Conservation (phyloP, 768 basidiomycete genomes). For the Mycena chlorophos region DNA sequence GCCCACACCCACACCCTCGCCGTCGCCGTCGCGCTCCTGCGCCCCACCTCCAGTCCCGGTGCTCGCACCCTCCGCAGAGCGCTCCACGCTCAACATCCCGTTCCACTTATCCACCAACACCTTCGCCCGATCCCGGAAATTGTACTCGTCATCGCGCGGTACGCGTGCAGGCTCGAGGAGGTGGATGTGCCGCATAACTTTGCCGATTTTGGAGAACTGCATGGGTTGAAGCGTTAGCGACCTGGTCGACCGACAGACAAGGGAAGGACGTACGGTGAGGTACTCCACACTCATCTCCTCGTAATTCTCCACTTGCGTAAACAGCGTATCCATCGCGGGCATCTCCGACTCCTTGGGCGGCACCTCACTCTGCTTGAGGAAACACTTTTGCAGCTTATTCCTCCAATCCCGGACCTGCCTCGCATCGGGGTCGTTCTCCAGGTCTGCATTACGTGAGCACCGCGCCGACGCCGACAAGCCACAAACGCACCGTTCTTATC, state of each 20-base stretch:
- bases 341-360: constrained; percentile 73
- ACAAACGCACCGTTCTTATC: too few relatives aligned
- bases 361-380: constrained; percentile 69
- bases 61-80: too few relatives aligned
- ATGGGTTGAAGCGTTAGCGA: background rate
- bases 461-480: too few relatives aligned
- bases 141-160: constrained; percentile 63
- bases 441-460: too few relatives aligned
- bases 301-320: constrained; percentile 75
- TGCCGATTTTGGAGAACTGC: constrained; percentile 76
- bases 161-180: constrained; percentile 54
- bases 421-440: constrained; percentile 68
- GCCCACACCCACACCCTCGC: too few relatives aligned
- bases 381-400: constrained; percentile 86
- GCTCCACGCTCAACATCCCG: too few relatives aligned
- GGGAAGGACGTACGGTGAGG: too few relatives aligned
- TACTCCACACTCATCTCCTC: constrained; percentile 77
- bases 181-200: constrained; percentile 87
- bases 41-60: too few relatives aligned
- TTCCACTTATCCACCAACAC: background rate
- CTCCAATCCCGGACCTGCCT: constrained; percentile 84
- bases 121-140: constrained; percentile 69
- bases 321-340: constrained; percentile 67
- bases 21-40: too few relatives aligned
- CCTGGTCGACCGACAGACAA: constrained; percentile 7